Evolutionary conservation across 1,284 basidiomycete genomes (phyloP).

Genomic region (Naganishia sp.): DNA sequence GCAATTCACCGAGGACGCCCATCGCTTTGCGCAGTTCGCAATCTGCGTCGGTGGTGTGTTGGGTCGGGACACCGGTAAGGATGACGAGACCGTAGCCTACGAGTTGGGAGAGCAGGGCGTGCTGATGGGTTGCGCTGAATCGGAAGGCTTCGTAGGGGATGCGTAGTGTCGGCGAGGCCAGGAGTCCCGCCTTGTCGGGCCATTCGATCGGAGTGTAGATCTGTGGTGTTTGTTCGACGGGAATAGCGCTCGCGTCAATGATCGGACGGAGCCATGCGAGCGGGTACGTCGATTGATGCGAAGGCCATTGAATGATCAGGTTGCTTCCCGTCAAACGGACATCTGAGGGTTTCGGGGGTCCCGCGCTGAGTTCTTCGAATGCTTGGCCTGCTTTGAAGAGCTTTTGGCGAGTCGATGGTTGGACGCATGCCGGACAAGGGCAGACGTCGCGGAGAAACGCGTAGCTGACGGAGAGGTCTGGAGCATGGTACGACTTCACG

Average conservation of each 20-base stretch:
- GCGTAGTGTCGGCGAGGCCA: constrained; percentile 34
- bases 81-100: constrained; percentile 59
- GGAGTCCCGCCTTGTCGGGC: constrained; percentile 5
- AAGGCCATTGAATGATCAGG: neutral
- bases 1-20: constrained; percentile 69
- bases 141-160: constrained; percentile 34
- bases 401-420: constrained; percentile 74
- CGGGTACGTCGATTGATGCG: constrained; percentile 21
- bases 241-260: neutral
- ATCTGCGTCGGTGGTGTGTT: constrained; percentile 59
- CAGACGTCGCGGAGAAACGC: constrained; percentile 62
- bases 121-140: constrained; percentile 32
- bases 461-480: constrained; percentile 13
- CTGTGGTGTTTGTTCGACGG: constrained; percentile 18
- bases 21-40: constrained; percentile 70
- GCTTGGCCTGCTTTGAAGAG: constrained; percentile 64
- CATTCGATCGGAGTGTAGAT: constrained; percentile 32
- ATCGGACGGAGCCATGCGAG: neutral
- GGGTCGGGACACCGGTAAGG: constrained; percentile 62
- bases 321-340: constrained; percentile 32
- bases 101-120: constrained; percentile 52
- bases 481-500: neutral
- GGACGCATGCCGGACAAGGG: constrained; percentile 62
- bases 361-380: constrained; percentile 52
- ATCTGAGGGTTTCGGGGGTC: constrained; percentile 2